Evolutionary conservation across 148 eudicot species (phyloP).

Genomic region (Dianthus caryophyllus): DNA sequence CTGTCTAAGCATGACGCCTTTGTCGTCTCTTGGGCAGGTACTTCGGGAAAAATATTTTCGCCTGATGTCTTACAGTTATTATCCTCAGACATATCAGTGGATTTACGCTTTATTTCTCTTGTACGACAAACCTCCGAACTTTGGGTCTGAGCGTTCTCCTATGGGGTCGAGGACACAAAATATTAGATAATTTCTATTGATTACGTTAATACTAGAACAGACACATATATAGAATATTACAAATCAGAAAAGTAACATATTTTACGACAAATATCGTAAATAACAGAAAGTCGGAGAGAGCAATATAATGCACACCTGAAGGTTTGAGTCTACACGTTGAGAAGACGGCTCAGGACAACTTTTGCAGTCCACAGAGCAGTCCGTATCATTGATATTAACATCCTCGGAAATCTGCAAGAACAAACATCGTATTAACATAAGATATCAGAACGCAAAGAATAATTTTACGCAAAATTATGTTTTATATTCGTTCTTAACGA

Average conservation of each 20-base stretch:
- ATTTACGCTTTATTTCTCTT: conserved; percentile 13
- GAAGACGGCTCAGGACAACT: conserved; percentile 20
- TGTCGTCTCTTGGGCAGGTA: conserved; percentile 10
- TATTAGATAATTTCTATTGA: conserved; percentile 22
- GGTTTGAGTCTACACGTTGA: conserved; percentile 11
- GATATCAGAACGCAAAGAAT: background rate
- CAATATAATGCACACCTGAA: conserved; percentile 22
- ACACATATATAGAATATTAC: background rate
- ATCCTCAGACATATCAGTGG: conserved; percentile 15
- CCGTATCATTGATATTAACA: conserved; percentile 14
- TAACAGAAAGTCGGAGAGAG: background rate
- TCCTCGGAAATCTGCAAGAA: conserved; percentile 28
- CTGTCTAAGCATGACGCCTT: conserved; percentile 22
- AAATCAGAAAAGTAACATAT: background rate
- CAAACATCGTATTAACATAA: background rate
- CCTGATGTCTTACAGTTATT: conserved; percentile 5
- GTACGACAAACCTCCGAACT: conserved; percentile 9
- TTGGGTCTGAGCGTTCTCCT: conserved; percentile 14
- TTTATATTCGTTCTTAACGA: background rate
- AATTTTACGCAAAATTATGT: background rate
- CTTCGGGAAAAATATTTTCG: conserved; percentile 14
- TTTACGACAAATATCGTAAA: background rate
- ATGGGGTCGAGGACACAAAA: conserved; percentile 21
- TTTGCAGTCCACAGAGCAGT: conserved; percentile 17
- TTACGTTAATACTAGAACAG: conserved; percentile 21